Conservation (phyloP, 805 yeast species). For the Hanseniaspora thailandica region DNA sequence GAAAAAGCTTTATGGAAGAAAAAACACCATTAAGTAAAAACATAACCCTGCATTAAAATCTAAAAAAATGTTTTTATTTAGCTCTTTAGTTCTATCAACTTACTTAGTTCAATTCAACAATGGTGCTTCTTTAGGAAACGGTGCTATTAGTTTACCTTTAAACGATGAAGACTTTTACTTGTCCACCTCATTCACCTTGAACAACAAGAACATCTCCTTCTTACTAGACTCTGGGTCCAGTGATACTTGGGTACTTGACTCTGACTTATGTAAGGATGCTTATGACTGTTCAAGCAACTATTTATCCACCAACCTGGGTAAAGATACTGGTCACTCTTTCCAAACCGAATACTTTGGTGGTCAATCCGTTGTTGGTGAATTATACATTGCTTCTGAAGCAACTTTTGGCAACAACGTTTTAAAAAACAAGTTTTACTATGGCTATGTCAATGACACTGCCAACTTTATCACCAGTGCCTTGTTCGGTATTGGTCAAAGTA, state of each 20-base stretch:
- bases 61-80: neutral
- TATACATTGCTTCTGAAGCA: neutral
- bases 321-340: constrained; percentile 26
- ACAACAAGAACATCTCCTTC: constrained; percentile 15
- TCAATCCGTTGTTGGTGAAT: neutral
- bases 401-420: neutral
- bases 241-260: constrained; percentile 25
- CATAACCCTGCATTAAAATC: neutral
- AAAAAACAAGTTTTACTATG: neutral
- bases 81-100: neutral
- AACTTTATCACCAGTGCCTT: neutral
- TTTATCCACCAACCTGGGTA: constrained; percentile 29
- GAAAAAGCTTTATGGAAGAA: too few relatives aligned
- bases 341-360: constrained; percentile 6
- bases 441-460: neutral
- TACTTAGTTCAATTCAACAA: neutral
- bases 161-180: constrained; percentile 1
- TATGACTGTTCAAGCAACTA: constrained; percentile 18
- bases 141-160: neutral
- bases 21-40: neutral
- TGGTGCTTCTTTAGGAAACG: neutral
- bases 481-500: constrained; percentile 1
- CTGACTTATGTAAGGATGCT: neutral
- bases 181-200: neutral
- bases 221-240: constrained; percentile 29